These are phyloP conservation scores for Solanum sejunctum DNA, from an alignment of 257 asterid genomes.

Conservation along the genomic window DNA sequence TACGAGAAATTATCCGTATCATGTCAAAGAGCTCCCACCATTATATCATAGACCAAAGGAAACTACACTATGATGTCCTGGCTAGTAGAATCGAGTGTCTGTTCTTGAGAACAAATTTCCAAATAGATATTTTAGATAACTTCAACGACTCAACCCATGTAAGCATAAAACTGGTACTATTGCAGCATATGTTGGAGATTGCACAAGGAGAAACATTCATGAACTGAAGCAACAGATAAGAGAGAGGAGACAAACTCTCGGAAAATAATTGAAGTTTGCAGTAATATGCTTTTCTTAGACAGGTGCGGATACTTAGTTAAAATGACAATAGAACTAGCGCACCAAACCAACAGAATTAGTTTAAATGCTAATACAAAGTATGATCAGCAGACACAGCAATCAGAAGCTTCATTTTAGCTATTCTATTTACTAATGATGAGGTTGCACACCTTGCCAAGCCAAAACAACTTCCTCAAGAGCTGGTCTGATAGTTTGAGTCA, in stretches of 20 bases:
- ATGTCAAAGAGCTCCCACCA: not conserved
- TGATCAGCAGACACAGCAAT: not conserved
- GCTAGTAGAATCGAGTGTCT: not conserved
- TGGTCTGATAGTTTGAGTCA: constrained; percentile 20
- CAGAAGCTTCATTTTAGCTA: not conserved
- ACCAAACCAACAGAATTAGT: not conserved
- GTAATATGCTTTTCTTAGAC: not conserved
- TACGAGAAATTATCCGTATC: not conserved
- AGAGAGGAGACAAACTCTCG: not conserved
- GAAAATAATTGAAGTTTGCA: not conserved
- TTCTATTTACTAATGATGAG: not conserved
- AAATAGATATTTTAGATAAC: not conserved
- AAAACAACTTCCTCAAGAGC: constrained; percentile 33
- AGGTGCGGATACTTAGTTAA: not conserved
- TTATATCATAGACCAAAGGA: not conserved
- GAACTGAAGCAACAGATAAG: not conserved
- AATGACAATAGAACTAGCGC: not conserved
- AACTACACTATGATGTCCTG: not conserved
- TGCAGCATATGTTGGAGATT: not conserved
- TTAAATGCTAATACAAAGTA: not conserved
- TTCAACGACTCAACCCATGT: not conserved
- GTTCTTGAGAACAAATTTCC: not conserved
- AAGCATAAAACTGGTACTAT: not conserved
- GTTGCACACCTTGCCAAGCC: constrained; percentile 45
- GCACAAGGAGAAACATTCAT: not conserved